Conservation (phyloP, 805 yeast genomes). For the Wickerhamiella bombiphila region DNA sequence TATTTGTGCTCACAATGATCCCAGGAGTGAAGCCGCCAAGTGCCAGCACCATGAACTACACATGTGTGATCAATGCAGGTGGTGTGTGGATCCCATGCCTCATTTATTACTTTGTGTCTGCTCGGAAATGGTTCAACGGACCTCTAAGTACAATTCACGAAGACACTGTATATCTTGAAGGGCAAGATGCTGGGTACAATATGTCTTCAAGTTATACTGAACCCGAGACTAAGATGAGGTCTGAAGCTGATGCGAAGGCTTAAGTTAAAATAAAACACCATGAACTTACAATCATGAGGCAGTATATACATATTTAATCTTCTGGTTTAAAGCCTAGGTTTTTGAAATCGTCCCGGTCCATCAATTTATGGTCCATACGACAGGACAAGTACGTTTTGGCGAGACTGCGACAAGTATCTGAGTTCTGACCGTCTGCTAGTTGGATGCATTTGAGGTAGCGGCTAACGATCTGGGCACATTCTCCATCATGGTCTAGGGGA, state of each 20-base stretch:
- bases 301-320: too few relatives aligned
- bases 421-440: conserved; percentile 64
- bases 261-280: too few relatives aligned
- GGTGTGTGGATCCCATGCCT: conserved; percentile 44
- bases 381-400: conserved; percentile 76
- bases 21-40: conserved; percentile 31
- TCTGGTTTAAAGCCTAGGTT: conserved; percentile 33
- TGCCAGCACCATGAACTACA: conserved; percentile 47
- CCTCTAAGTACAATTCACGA: conserved; percentile 25
- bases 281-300: too few relatives aligned
- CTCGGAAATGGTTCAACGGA: conserved; percentile 41
- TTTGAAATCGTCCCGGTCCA: conserved; percentile 46
- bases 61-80: conserved; percentile 41
- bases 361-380: conserved; percentile 67
- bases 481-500: conserved; percentile 81
- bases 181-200: too few relatives aligned
- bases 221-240: too few relatives aligned
- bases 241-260: too few relatives aligned
- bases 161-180: background rate
- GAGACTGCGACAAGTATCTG: conserved; percentile 74
- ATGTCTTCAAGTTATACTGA: too few relatives aligned
- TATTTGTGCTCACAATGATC: conserved; percentile 42
- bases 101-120: conserved; percentile 36
- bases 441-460: conserved; percentile 67
- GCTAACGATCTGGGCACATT: conserved; percentile 63